Evolutionary conservation across 2,329 filamentous ascomycete species (phyloP).

Genomic region (Orbilia brochopaga): DNA sequence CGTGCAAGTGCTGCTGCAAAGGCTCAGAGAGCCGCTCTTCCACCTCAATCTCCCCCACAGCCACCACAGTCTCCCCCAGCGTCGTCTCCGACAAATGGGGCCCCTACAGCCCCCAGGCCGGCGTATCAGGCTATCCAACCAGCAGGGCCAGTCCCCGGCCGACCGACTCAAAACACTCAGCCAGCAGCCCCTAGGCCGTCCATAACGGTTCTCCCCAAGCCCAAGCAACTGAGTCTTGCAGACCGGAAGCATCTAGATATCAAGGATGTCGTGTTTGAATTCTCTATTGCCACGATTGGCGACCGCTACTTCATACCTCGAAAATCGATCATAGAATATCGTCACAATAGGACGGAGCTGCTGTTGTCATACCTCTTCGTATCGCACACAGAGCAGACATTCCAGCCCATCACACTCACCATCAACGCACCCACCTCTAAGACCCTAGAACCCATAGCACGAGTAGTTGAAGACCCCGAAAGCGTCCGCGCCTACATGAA

Average conservation of each 20-base stretch:
- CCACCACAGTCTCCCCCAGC: constrained; percentile 25
- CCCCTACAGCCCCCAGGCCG: constrained; percentile 27
- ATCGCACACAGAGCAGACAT: constrained; percentile 70
- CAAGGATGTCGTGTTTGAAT: constrained; percentile 72
- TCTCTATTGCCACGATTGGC: constrained; percentile 64
- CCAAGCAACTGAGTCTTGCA: constrained; percentile 55
- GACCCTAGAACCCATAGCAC: constrained; percentile 67
- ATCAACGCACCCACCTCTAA: constrained; percentile 65
- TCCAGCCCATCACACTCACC: constrained; percentile 72
- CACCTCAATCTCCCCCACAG: constrained; percentile 31
- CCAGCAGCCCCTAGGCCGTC: constrained; percentile 33
- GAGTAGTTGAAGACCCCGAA: constrained; percentile 68
- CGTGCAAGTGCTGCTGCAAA: constrained; percentile 50
- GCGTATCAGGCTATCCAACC: constrained; percentile 47
- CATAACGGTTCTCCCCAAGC: constrained; percentile 45
- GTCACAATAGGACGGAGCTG: constrained; percentile 65
- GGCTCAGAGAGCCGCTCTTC: constrained; percentile 43
- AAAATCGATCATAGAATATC: constrained; percentile 75
- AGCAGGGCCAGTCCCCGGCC: constrained; percentile 36
- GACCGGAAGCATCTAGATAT: constrained; percentile 65
- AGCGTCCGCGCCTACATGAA: constrained; percentile 73
- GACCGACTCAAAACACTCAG: constrained; percentile 22
- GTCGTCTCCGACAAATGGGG: constrained; percentile 24
- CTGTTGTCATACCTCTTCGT: constrained; percentile 77
- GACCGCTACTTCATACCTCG: constrained; percentile 81